These are phyloP conservation scores for Scheffersomyces spartinae DNA, from an alignment of 805 yeast species.

Conservation along the genomic window DNA sequence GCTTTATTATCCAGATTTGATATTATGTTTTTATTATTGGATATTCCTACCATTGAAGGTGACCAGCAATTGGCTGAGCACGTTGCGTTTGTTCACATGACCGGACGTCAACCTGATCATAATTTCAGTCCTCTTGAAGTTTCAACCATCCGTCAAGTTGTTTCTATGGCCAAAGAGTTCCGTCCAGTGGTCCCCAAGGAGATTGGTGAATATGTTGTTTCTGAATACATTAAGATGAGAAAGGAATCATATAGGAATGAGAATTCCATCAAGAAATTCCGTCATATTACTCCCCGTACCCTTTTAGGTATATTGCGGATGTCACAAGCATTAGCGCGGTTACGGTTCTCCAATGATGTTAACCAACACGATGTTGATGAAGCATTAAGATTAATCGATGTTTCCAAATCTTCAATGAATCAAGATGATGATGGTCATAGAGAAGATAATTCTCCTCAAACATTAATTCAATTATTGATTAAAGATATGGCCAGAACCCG, in stretches of 20 bases:
- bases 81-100: conserved; percentile 94
- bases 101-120: conserved; percentile 72
- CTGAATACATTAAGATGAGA: conserved; percentile 80
- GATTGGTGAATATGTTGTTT: conserved; percentile 80
- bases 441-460: conserved; percentile 55
- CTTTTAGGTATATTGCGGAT: conserved; percentile 81
- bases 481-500: conserved; percentile 36
- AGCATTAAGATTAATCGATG: conserved; percentile 77
- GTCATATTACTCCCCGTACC: conserved; percentile 94
- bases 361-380: conserved; percentile 83
- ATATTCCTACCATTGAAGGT: conserved; percentile 64
- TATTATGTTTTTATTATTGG: conserved; percentile 74
- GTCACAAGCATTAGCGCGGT: conserved; percentile 89
- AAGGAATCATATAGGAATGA: conserved; percentile 80
- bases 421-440: conserved; percentile 35
- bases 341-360: conserved; percentile 69
- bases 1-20: conserved; percentile 94
- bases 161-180: conserved; percentile 72
- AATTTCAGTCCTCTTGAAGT: conserved; percentile 71
- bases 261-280: conserved; percentile 65
- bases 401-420: conserved; percentile 75
- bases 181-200: conserved; percentile 78
- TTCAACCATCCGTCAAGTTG: conserved; percentile 71
- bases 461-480: conserved; percentile 64
- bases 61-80: conserved; percentile 87